Evolutionary conservation across 768 basidiomycete species (phyloP), one percentile per base, ranked within the genome.

Genomic region (Melanogaster broomeanus): DNA sequence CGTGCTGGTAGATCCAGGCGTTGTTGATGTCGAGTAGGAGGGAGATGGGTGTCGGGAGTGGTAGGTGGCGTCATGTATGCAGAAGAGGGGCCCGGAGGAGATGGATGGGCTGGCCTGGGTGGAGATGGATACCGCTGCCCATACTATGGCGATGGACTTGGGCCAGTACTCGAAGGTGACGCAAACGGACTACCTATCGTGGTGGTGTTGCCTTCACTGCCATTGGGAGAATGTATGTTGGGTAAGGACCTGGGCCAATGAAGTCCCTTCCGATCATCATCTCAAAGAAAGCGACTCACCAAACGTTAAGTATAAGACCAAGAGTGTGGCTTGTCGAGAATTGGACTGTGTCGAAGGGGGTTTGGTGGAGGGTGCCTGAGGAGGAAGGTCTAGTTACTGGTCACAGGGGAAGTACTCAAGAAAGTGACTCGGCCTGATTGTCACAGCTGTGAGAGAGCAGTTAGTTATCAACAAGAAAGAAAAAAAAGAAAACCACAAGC

Each of bases 1-100:
- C 88, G 87, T 2, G 95, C 95, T 93, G 58, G 49, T 52, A 50
- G 83, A 83, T 0, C 83, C 79, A 1, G 84, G 83, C 0, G 83
- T 84, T 0, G 82, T 74, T 3, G 81, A 74, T 0, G 69, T 51
- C 0, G 83, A 79, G 52, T 77, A 78, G 16, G 75, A 76, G 0
- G 81, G 73, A 0, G 80, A 77, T 0, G 84, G 84, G 82, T 84
- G 38, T 82, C 77, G 28, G 82, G 81, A 2, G 80, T 69, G 0
- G 62, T 63, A 3, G 69, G 69, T 1, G 68, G 65, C 62, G 50
- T 61, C 21, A 60, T 49, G 33, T 68, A 71, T 0, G 64, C 42
- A 3, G 59, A 48, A 0, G 58, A 34, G 0, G 57, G 58, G 12
- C 57, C 45, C 0, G 53, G 60, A 7, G 56, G 56, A 22, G 53